A percentile compares a stretch with the other conserved stretches of the same genome.
Evolutionary conservation across 352 stramenopile genomes (phyloP).

Genomic region (Phytophthora ramorum): DNA sequence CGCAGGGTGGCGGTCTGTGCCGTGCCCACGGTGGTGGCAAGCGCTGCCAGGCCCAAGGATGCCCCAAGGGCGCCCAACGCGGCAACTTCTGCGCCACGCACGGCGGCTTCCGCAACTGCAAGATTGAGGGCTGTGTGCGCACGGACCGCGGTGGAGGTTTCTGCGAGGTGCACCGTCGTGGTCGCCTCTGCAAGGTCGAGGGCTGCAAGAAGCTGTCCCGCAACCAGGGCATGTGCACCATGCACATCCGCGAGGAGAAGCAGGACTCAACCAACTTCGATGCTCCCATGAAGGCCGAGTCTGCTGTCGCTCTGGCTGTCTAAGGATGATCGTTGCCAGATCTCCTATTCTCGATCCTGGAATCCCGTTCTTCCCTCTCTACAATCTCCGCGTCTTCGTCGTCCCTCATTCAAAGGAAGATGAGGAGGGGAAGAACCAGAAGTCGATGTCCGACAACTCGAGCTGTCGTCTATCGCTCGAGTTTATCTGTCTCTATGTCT

Average conservation of each 20-base stretch:
- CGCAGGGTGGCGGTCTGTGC: constrained; percentile 79
- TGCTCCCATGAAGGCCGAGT: constrained; percentile 3
- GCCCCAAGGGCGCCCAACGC: constrained; percentile 81
- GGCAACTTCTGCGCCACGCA: constrained; percentile 89
- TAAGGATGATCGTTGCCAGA: constrained; percentile 4
- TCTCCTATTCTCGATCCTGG: constrained; percentile 4
- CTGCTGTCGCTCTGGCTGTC: constrained; percentile 15
- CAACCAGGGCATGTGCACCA: constrained; percentile 91
- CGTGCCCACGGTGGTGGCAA: constrained; percentile 83
- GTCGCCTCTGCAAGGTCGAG: constrained; percentile 82
- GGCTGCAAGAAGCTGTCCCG: constrained; percentile 90
- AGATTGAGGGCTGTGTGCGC: constrained; percentile 83
- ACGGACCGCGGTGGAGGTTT: constrained; percentile 86
- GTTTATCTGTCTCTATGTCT: constrained; percentile 40
- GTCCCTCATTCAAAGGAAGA: constrained; percentile 46
- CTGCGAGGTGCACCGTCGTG: constrained; percentile 86
- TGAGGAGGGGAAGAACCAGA: constrained; percentile 38
- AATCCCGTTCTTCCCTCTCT: constrained; percentile 31
- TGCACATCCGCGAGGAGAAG: constrained; percentile 90
- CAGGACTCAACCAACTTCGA: constrained; percentile 37
- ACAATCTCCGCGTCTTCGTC: constrained; percentile 19
- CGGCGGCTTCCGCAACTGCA: constrained; percentile 88
- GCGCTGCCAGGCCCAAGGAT: constrained; percentile 73
- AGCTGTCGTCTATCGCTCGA: constrained; percentile 21
- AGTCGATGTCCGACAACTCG: constrained; percentile 12